phyloP scores from a whole-genome alignment of 164 flowering plant species.

The Aristolochia contorta region DNA sequence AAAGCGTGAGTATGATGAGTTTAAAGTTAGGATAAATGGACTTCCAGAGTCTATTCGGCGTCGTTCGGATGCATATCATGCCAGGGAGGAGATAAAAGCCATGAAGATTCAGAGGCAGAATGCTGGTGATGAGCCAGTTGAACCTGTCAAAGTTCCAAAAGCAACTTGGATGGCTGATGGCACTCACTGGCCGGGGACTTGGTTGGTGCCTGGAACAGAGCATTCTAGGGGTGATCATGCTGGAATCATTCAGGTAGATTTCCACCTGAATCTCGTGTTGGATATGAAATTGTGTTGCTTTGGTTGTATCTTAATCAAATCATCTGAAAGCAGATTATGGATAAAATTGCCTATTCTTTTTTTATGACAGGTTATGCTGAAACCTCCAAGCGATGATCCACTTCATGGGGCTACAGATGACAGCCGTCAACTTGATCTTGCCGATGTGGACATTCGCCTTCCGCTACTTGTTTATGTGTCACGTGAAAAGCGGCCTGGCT shows the following conservation, averaged over 20 bases:
- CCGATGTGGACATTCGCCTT: conserved; percentile 68
- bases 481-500: conserved; percentile 88
- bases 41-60: conserved; percentile 67
- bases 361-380: conserved; percentile 56
- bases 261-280: neutral
- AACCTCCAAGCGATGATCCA: conserved; percentile 75
- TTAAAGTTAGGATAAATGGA: conserved; percentile 64
- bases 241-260: conserved; percentile 68
- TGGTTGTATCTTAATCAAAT: neutral
- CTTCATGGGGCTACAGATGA: conserved; percentile 36
- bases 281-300: neutral
- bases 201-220: conserved; percentile 43
- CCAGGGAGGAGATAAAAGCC: conserved; percentile 59
- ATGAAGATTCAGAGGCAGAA: conserved; percentile 49
- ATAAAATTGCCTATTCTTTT: neutral
- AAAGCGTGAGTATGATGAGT: conserved; percentile 80
- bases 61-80: conserved; percentile 70
- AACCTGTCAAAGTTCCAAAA: conserved; percentile 39
- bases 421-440: conserved; percentile 28
- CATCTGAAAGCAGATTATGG: neutral
- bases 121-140: conserved; percentile 29
- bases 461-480: conserved; percentile 78
- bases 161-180: conserved; percentile 97
- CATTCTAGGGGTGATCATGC: conserved; percentile 84
- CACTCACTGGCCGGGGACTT: conserved; percentile 92